Base-by-base conservation (phyloP, 345 rosid genomes). In the Erodium maritimum region DNA sequence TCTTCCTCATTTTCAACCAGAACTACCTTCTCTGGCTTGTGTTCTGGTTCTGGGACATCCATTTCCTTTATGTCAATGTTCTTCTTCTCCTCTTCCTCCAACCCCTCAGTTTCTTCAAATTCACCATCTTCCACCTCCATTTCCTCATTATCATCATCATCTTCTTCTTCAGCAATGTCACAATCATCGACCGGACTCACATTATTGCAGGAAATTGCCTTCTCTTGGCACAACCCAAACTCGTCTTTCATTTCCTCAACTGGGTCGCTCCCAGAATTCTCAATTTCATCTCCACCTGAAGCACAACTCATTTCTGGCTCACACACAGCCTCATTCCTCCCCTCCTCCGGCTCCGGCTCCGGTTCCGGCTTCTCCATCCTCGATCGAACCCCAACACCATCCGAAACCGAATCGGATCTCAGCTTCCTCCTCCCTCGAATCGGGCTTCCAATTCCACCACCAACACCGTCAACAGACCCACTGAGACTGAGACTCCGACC, bases 41-140 rank as follows among this genome's bases (percentile, higher is more conserved):
- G 56, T 33, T 66, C 45, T 46, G 9, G 6, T 0, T 42, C 46
- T 62, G 54, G 45, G 51, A 67, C 20, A 55, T 71, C 71, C 66
- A 84, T 76, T 56, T 79, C 86, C 76, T 80, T 81, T n/a, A 75
- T 65, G 29, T 76, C 91, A 61, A 74, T 21, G 55, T 60, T 79
- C 20, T 67, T 54, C 57, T 73, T 60, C 67, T 80, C 81, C 54
- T 60, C 76, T 0, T 52, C 74, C 12, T 65, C 73, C 0, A 37
- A 60, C 19, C 20, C 69, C 16, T 58, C 77, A 0, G 56, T 74
- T 1, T 56, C 77, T 5, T 73, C 83, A 19, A 73, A 71, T 8
- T 80, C 80, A 19, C 75, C 79, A 19, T 67, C 78, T 33, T 52
- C 61, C 17, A 19, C 20, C 54, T 75, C 74, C 13, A 54, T 52